phyloP scores from a whole-genome alignment of 2,329 filamentous ascomycete genomes.

The Ophiostoma ips region DNA sequence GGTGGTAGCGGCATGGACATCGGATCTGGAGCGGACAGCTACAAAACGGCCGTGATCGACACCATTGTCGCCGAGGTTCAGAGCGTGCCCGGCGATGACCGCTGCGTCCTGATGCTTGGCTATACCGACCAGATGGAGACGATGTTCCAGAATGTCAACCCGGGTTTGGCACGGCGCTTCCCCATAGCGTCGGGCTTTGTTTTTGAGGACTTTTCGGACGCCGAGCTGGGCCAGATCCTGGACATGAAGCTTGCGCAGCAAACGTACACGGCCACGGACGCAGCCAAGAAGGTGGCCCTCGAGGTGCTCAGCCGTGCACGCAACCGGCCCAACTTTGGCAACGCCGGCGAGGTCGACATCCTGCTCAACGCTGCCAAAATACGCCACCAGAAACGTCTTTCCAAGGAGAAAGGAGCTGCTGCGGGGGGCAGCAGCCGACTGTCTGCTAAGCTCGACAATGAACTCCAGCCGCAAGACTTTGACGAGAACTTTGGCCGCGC shows the following conservation, averaged over 20 bases:
- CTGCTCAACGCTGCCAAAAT: conserved; percentile 44
- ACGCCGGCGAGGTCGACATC: conserved; percentile 63
- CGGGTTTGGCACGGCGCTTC: conserved; percentile 53
- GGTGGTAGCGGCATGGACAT: conserved; percentile 22
- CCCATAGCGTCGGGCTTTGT: conserved; percentile 47
- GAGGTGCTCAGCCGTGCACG: conserved; percentile 47
- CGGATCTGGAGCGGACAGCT: conserved; percentile 23
- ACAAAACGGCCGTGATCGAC: conserved; percentile 53
- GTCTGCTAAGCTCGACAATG: conserved; percentile 11
- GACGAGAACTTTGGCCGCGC: conserved; percentile 45
- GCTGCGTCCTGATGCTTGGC: conserved; percentile 57
- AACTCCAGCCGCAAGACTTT: conserved; percentile 33
- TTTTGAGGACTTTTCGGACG: conserved; percentile 54
- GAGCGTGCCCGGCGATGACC: conserved; percentile 53
- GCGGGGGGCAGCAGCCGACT: neutral
- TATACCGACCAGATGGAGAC: conserved; percentile 55
- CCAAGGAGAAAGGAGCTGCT: neutral
- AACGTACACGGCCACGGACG: conserved; percentile 35
- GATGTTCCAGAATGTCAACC: conserved; percentile 64
- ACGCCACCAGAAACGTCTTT: conserved; percentile 20
- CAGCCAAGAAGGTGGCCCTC: conserved; percentile 39
- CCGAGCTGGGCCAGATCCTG: conserved; percentile 45
- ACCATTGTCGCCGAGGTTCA: conserved; percentile 64
- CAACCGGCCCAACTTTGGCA: conserved; percentile 54
- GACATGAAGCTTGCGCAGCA: conserved; percentile 46